Evolutionary conservation across 2,329 filamentous ascomycete species (phyloP), one percentile per base, ranked within the genome.

Genomic region (Fusarium redolens): DNA sequence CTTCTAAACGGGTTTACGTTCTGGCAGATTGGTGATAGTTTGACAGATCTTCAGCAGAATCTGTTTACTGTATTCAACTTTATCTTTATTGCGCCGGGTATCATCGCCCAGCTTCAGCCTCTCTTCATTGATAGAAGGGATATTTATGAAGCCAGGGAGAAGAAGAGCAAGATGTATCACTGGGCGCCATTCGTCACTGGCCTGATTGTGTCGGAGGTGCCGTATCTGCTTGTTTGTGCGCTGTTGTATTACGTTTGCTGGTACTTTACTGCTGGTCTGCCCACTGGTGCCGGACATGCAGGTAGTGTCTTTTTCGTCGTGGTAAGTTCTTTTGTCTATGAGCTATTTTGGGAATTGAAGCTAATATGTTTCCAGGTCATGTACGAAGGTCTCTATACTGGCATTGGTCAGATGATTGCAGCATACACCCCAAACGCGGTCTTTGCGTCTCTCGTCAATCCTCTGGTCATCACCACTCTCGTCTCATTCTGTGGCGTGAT

Each of bases 401-500:
- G 86, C 1, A 88, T 92, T 37, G 90, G 90, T 0, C 90, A 92
- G 76, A 87, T 89, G 74, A 83, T 91, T 28, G 88, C 89, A 0
- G 89, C 89, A 1, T 91, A 90, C 64, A 87, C 89, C 0, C 89
- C 89, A 0, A 91, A 90, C 68, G 88, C 86, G 20, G 85, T 89
- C 17, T 90, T 91, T 50, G 89, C 89, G 0, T 83, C 87, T 0
- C 83, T 91, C 4, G 85, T 86, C 68, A 90, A 90, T 71, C 88
- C 88, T 0, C 75, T 91, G 1, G 64, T 90, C 11, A 81, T 91
- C 57, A 85, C 86, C 77, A 80, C 89, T 44, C 84, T 94, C 7
- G 86, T 93, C 15, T 89, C 88, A 1, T 95, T 95, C 83, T 94
- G 92, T 74, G 93, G 92, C 68, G 91, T 94, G 1, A 85, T 94